These are phyloP conservation scores for Hypoxylon rubiginosum DNA, from an alignment of 2,329 filamentous ascomycete genomes.

Conservation along the genomic window DNA sequence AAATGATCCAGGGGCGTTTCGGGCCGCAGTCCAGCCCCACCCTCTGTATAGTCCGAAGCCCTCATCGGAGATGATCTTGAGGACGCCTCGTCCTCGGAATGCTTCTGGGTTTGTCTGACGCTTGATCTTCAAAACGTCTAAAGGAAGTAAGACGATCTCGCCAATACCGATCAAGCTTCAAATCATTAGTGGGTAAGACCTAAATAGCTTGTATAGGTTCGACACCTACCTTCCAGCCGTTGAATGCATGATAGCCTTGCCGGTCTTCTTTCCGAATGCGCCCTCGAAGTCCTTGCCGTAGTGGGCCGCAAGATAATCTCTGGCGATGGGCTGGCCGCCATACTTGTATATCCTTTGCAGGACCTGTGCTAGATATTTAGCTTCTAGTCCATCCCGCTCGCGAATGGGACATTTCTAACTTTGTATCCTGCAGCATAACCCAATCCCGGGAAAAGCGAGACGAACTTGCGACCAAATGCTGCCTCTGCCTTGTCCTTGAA, in stretches of 20 bases:
- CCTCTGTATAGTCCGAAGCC: conserved; percentile 96
- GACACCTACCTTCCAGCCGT: conserved; percentile 83
- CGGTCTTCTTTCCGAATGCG: conserved; percentile 94
- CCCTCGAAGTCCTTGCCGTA: conserved; percentile 87
- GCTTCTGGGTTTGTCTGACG: conserved; percentile 98
- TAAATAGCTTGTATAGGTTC: not conserved
- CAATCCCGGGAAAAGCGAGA: conserved; percentile 95
- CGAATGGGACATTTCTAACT: conserved; percentile 58
- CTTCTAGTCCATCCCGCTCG: not conserved
- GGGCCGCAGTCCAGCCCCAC: conserved; percentile 96
- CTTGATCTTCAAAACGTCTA: conserved; percentile 99
- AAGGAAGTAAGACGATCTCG: conserved; percentile 93
- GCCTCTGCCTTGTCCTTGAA: conserved; percentile 90
- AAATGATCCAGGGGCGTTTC: conserved; percentile 97
- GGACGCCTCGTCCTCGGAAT: conserved; percentile 91
- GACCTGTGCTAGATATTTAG: conserved; percentile 62
- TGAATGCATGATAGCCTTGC: conserved; percentile 98
- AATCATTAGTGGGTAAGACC: conserved; percentile 10
- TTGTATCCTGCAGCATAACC: conserved; percentile 99
- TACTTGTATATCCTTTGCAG: conserved; percentile 99
- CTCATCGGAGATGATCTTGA: conserved; percentile 92
- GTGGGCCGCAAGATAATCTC: conserved; percentile 86
- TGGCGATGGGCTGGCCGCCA: conserved; percentile 93
- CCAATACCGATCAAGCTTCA: conserved; percentile 91
- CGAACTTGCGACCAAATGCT: conserved; percentile 80